Conservation (phyloP, 768 basidiomycete genomes). For the Lactarius trivialis region DNA sequence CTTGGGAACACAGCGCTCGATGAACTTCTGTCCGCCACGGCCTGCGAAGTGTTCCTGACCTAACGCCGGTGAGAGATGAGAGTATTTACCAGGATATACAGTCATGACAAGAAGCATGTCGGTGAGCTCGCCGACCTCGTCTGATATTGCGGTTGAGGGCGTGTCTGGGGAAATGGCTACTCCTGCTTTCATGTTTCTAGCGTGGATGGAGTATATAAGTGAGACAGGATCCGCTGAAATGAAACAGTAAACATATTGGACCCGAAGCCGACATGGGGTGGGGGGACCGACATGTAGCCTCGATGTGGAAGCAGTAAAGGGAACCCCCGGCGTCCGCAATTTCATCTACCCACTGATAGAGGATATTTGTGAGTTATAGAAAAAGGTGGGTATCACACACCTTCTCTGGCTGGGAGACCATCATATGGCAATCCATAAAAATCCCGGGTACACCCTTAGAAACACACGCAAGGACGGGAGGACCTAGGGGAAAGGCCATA, state of each 20-base stretch:
- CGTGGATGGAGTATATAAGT: conserved; percentile 76
- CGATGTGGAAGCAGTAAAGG: conserved; percentile 94
- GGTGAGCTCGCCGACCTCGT: conserved; percentile 71
- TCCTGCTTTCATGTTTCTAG: conserved; percentile 85
- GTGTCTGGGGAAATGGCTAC: conserved; percentile 97
- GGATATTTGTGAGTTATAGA: not conserved
- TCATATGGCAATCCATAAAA: conserved; percentile 99
- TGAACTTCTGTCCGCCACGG: conserved; percentile 93
- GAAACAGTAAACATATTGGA: not conserved
- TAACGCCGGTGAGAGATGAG: not conserved
- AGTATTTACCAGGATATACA: conserved; percentile 72
- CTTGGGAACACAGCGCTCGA: conserved; percentile 88
- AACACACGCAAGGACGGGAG: conserved; percentile 82
- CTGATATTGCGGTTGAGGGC: conserved; percentile 79
- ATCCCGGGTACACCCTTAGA: conserved; percentile 85
- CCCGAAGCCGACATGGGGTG: not conserved
- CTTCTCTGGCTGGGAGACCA: conserved; percentile 91
- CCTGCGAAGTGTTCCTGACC: conserved; percentile 37
- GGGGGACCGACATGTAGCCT: conserved; percentile 71
- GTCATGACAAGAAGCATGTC: conserved; percentile 99
- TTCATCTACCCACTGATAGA: conserved; percentile 84
- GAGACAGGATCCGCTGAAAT: conserved; percentile 58
- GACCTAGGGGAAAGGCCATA: conserved; percentile 42
- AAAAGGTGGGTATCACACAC: conserved; percentile 33
- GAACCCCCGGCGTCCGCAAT: conserved; percentile 94